Conservation (phyloP, 495 filamentous ascomycete genomes). For the Neurospora africana region DNA sequence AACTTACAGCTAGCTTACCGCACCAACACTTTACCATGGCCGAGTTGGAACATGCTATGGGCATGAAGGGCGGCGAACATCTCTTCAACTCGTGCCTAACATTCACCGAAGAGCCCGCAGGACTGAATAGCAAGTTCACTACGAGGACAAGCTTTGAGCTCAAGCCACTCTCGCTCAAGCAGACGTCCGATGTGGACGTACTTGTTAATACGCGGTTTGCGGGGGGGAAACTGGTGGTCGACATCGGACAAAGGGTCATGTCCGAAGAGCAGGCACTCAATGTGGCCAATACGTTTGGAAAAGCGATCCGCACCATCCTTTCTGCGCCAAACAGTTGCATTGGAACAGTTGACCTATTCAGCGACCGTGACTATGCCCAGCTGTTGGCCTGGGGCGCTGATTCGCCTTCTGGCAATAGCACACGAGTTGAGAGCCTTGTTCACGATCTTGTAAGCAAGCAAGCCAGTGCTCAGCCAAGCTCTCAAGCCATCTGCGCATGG, state of each 20-base stretch:
- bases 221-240: conserved; percentile 26
- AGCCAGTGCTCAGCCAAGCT: conserved; percentile 22
- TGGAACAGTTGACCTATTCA: conserved; percentile 34
- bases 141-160: conserved; percentile 24
- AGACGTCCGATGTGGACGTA: conserved; percentile 35
- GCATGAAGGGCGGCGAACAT: conserved; percentile 26
- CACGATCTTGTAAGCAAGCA: conserved; percentile 28
- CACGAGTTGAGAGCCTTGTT: conserved; percentile 18
- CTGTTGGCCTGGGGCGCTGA: conserved; percentile 31
- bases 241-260: conserved; percentile 35
- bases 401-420: conserved; percentile 6
- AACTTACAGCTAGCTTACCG: conserved; percentile 20
- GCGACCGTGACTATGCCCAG: conserved; percentile 31
- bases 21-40: conserved; percentile 34
- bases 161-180: conserved; percentile 27
- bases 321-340: conserved; percentile 22
- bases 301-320: conserved; percentile 32
- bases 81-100: conserved; percentile 39
- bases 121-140: conserved; percentile 27
- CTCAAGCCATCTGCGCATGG: conserved; percentile 34
- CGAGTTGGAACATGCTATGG: conserved; percentile 33
- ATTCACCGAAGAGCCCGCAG: conserved; percentile 31
- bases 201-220: conserved; percentile 30
- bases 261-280: conserved; percentile 28
- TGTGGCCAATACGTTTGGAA: conserved; percentile 32